phyloP scores from a whole-genome alignment of 2,329 filamentous ascomycete species.

The Aureobasidium sp. region DNA sequence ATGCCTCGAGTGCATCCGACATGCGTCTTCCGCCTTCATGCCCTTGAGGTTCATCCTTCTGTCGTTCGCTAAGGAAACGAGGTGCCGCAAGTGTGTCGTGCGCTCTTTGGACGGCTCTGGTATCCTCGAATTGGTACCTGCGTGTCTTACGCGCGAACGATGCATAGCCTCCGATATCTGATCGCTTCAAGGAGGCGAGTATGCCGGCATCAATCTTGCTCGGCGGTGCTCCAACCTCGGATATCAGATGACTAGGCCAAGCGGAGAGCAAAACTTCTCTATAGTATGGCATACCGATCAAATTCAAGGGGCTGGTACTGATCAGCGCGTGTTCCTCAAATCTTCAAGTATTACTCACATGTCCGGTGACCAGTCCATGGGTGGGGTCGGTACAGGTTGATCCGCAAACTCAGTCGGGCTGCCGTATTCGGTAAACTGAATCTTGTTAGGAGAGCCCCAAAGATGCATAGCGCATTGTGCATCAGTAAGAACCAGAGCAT shows the following conservation, averaged over 20 bases:
- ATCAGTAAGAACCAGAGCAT: constrained; percentile 74
- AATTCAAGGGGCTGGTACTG: constrained; percentile 60
- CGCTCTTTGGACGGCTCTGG: constrained; percentile 43
- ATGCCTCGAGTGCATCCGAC: constrained; percentile 53
- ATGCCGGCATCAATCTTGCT: constrained; percentile 63
- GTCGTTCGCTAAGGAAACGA: constrained; percentile 92
- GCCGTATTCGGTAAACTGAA: constrained; percentile 77
- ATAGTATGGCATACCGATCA: constrained; percentile 88
- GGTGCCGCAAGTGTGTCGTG: constrained; percentile 63
- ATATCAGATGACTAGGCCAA: constrained; percentile 77
- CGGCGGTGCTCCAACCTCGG: constrained; percentile 78
- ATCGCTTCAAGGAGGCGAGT: constrained; percentile 47
- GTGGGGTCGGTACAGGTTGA: constrained; percentile 46
- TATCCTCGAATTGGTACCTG: constrained; percentile 64
- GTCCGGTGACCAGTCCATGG: constrained; percentile 42
- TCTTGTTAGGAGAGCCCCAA: constrained; percentile 79
- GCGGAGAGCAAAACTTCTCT: constrained; percentile 77
- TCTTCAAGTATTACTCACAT: constrained; percentile 41
- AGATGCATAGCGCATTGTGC: constrained; percentile 70
- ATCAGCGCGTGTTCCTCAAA: neutral
- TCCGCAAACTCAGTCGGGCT: constrained; percentile 72
- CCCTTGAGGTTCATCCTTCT: constrained; percentile 52
- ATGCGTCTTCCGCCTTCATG: constrained; percentile 33
- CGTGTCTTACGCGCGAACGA: constrained; percentile 63
- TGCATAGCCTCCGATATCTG: constrained; percentile 49